Evolutionary conservation across 108 stramenopile species (phyloP).

Genomic region (Craspedostauros australis): DNA sequence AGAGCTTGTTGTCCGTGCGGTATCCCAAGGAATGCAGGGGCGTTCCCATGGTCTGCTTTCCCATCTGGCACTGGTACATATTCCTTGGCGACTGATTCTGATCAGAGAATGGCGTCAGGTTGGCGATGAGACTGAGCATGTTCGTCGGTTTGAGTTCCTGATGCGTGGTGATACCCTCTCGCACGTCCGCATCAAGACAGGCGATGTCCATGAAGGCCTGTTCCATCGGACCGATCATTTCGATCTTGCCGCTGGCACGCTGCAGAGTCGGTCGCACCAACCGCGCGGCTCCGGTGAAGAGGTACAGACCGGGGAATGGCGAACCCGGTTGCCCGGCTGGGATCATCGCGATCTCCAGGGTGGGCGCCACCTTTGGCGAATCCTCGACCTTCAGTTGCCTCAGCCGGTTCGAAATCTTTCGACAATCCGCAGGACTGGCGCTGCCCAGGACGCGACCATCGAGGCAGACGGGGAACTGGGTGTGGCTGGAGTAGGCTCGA

Average conservation of each 20-base stretch:
- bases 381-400: constrained; percentile 66
- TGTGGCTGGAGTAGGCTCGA: constrained; percentile 30
- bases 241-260: constrained; percentile 73
- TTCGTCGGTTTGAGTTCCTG: constrained; percentile 94
- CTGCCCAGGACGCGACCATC: constrained; percentile 77
- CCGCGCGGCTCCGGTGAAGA: constrained; percentile 83
- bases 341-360: constrained; percentile 72
- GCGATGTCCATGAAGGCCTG: constrained; percentile 97
- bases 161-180: constrained; percentile 89
- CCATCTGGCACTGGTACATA: constrained; percentile 99
- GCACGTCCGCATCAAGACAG: constrained; percentile 86
- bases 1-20: constrained; percentile 95
- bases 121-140: constrained; percentile 96
- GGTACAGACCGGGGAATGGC: constrained; percentile 91
- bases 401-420: constrained; percentile 59
- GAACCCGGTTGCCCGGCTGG: constrained; percentile 70
- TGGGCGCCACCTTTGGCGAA: constrained; percentile 47
- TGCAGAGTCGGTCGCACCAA: constrained; percentile 92
- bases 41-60: constrained; percentile 99
- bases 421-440: constrained; percentile 46
- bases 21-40: constrained; percentile 90
- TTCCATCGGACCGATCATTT: constrained; percentile 96
- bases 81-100: constrained; percentile 98
- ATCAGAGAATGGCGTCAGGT: constrained; percentile 95
- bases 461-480: constrained; percentile 64